Evolutionary conservation across 495 filamentous ascomycete species (phyloP), one percentile per base, ranked within the genome.

Genomic region (Opeltia flavorubescens): DNA sequence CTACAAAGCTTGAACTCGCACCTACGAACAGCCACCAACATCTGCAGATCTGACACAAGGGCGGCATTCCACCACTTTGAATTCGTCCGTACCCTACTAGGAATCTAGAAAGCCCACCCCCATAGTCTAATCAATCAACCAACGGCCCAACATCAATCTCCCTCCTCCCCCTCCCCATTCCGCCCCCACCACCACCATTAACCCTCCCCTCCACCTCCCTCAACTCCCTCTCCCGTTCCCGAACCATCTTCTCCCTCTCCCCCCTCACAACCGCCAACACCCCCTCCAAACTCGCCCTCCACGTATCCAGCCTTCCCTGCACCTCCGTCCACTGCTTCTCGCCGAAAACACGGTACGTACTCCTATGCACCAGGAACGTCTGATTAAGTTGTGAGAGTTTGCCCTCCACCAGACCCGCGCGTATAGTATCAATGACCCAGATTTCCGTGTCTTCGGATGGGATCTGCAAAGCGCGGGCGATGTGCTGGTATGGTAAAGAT

Each of bases 271-370:
- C 81, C 39, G 62, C 70, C 51, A 89, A 65, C 20, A 98, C 87
- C 36, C 74, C 73, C 55, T 74, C 72, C 51, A 96, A 64, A 48
- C 82, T 84, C 39, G 71, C 67, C 67, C 83, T 81, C 89, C 87
- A 96, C 57, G 83, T 83, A 65, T 95, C 88, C 56, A 99, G 65
- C 33, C 88, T 74, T 27, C 78, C 80, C 54, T 84, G 86, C 18
- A 99, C 79, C 70, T 96, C 88, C 43, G 81, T 77, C 93, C 93
- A 99, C 68, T 99, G 91, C 72, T 89, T 93, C 75, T 94, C 84
- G 48, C 86, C 86, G 56, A 99, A 96, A 23, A 94, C 89, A 25
- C 91, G 77, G 73, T 95, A 94, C 47, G 86, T 93, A 52, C 84
- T 85, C 50, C 87, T 75, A 68, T 99, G 91, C 35, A 99, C 84